A percentile compares a stretch with the other conserved stretches of the same genome.
Evolutionary conservation across 129 eudicot genomes (phyloP).

Genomic region (Smallanthus sonchifolius): DNA sequence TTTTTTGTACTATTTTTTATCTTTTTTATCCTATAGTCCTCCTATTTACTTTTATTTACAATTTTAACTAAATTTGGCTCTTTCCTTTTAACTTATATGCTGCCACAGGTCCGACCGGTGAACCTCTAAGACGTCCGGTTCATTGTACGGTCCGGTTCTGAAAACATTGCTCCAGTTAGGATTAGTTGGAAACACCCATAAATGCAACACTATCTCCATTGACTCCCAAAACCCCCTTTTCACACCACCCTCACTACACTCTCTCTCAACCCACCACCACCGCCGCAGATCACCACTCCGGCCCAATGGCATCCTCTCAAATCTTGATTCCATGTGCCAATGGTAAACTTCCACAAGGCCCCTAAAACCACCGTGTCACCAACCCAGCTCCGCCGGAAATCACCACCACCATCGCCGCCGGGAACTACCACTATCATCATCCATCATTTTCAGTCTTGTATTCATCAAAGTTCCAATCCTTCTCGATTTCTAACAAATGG

Average conservation of each 20-base stretch:
- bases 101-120: too few species aligned
- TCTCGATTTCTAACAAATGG: constrained; percentile 26
- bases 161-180: constrained; percentile 20
- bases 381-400: neutral
- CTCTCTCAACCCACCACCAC: neutral
- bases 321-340: neutral
- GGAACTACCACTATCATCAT: neutral
- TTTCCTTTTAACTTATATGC: too few species aligned
- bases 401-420: too few species aligned
- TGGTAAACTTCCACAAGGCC: neutral
- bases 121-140: too few species aligned
- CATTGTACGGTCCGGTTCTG: too few species aligned
- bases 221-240: constrained; percentile 16
- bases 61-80: too few species aligned
- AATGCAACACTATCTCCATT: constrained; percentile 29
- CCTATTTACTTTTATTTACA: too few species aligned
- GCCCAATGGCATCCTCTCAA: neutral
- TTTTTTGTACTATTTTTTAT: too few species aligned
- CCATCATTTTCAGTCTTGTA: neutral
- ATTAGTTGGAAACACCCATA: constrained; percentile 13
- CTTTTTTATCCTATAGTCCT: too few species aligned
- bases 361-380: constrained; percentile 11
- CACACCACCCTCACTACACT: constrained; percentile 32
- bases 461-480: constrained; percentile 5
- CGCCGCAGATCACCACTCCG: neutral